Base-by-base conservation (phyloP, 2,329 filamentous ascomycete species). In the Neospermospora avenae region DNA sequence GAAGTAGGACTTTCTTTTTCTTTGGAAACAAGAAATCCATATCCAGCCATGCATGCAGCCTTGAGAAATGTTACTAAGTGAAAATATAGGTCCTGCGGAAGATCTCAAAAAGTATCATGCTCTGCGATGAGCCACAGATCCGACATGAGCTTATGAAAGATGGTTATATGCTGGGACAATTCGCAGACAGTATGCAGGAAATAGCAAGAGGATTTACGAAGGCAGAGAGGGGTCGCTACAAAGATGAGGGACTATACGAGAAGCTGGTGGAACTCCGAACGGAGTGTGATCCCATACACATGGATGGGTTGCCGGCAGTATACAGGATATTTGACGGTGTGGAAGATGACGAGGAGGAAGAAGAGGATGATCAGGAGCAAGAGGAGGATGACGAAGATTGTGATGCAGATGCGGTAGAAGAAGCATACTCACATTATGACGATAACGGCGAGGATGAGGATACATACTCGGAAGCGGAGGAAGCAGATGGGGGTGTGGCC, bases 81-180 rank as follows among this genome's bases (percentile, higher is more conserved):
- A 8, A 55, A 22, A 44, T 7, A 2, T 16, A 60, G 58, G 53
- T 52, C 1, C 52, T 63, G 4, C 35, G 57, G 16, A 60, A 62
- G 35, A 65, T 63, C 6, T 45, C 34, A n/a, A 62, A 65, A 20
- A 59, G 60, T 48, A 54, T 63, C 8, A 60, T 60, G 57, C 44
- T 60, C 11, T 64, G 62, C 51, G 54, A 63, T 5, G 59, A 64
- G 35, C 54, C 56, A 18, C 35, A 56, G 37, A 63, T 64, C n/a
- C 52, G 59, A 10, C 55, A 63, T 46, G 65, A 65, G 48, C 20
- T 65, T 7, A 63, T 60, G 58, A 63, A 63, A 41, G 61, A 67
- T 48, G 61, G 61, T 2, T n/a, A 54, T 11, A 51, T 55, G 42
- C 53, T 67, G 41, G 57, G 48, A 5, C 25, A 62, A 18, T 66